phyloP scores from a whole-genome alignment of 345 rosid species.

The Citrus cavaleriei region DNA sequence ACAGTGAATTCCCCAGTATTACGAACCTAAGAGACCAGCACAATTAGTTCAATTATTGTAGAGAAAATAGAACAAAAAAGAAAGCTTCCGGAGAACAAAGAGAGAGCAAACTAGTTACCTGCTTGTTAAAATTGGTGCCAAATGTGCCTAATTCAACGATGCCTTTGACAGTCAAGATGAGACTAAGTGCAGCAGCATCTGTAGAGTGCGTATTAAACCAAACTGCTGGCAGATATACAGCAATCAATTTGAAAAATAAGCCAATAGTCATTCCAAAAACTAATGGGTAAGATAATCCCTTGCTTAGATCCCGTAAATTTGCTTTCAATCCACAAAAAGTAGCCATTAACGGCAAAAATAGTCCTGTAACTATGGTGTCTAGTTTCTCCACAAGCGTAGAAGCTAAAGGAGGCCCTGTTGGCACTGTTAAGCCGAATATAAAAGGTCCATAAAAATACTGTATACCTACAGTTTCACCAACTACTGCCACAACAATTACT shows the following conservation, averaged over 20 bases:
- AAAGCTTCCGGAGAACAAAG: not conserved
- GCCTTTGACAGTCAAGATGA: constrained; percentile 25
- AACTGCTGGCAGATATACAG: not conserved
- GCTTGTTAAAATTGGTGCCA: not conserved
- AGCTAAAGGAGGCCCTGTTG: constrained; percentile 36
- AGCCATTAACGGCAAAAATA: constrained; percentile 24
- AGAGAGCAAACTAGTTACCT: not conserved
- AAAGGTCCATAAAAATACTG: constrained; percentile 22
- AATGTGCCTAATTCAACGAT: constrained; percentile 19
- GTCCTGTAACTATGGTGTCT: constrained; percentile 19
- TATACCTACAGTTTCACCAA: constrained; percentile 27
- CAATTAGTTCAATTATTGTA: not conserved
- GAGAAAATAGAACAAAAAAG: not conserved
- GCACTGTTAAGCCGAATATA: constrained; percentile 27
- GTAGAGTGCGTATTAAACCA: not conserved
- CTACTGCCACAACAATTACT: not conserved
- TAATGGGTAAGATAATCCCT: not conserved
- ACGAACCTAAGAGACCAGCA: not conserved
- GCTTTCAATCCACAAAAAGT: constrained; percentile 13
- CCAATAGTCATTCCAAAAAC: constrained; percentile 2
- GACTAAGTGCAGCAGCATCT: constrained; percentile 18
- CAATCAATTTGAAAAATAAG: not conserved
- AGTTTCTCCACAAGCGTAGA: constrained; percentile 17
- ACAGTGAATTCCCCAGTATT: not conserved
- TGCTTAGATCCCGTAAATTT: constrained; percentile 8